Base-by-base conservation (phyloP, 768 basidiomycete genomes). In the Kwoniella shandongensis region DNA sequence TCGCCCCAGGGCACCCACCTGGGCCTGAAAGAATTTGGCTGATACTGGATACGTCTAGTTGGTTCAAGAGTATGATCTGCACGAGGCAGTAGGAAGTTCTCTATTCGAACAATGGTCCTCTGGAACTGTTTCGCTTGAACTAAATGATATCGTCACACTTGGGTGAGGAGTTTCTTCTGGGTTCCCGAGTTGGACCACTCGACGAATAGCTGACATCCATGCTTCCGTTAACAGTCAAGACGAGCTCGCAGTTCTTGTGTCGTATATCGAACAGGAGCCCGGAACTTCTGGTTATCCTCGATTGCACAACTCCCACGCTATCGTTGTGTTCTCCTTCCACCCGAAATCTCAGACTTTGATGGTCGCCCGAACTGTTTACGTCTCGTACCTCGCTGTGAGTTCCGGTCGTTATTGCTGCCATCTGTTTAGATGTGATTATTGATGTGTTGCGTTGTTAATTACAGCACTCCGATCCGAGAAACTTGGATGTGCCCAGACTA, bases 401-500 rank as follows among this genome's bases (percentile, higher is more conserved):
- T 13, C 7, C 22, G 25, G 18, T 12, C 25, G 4, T 10, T 40
- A 8, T 40, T 25, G 23, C 17, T 40, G 39, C 17, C 25, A 10
- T 3, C 2, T 22, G 3, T 10, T 18, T 11, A 27, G 1, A n/a
- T n/a, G n/a, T n/a, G n/a, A n/a, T n/a, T n/a, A n/a, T n/a, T n/a
- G n/a, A n/a, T n/a, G n/a, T n/a, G n/a, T n/a, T n/a, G n/a, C n/a
- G 48, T 62, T 58, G 7, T 57, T 15, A 13, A 23, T 11, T 0
- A 32, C 51, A 77, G 72, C 61, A 62, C 15, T 59, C 65, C 15
- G 76, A 78, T 48, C 70, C 74, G 12, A 61, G 76, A 20, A 74
- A 66, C 8, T 62, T 77, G 0, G 76, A 77, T n/a, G 53, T 60
- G 1, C 76, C 79, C 3, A 56, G 66, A 7, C 62, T 80, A 2